Evolutionary conservation across 2,329 filamentous ascomycete genomes (phyloP).

Genomic region (Botrytis pseudocinerea): DNA sequence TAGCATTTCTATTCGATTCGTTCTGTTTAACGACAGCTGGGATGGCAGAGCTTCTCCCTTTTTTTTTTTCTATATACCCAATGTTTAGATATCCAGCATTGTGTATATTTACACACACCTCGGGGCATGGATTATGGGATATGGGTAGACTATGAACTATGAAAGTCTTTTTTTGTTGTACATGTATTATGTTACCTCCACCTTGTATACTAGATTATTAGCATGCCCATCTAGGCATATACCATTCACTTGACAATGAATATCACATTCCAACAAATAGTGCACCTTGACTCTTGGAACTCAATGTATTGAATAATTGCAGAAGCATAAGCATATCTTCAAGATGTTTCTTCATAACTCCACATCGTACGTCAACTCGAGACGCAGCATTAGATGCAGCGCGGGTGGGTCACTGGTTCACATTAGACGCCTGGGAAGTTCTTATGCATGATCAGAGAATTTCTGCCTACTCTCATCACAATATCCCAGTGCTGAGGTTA

Average conservation of each 20-base stretch:
- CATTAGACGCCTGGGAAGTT: background rate
- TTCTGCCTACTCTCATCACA: background rate
- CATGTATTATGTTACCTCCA: background rate
- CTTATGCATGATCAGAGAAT: background rate
- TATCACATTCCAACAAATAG: background rate
- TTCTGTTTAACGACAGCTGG: background rate
- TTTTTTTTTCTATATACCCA: background rate
- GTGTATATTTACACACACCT: background rate
- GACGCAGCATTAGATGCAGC: background rate
- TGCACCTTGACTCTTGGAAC: background rate
- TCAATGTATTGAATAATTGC: background rate
- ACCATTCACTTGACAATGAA: background rate
- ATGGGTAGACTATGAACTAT: background rate
- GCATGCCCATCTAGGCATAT: background rate
- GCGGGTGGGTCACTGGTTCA: background rate
- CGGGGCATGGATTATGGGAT: background rate
- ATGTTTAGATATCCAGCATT: background rate
- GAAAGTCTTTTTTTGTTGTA: background rate
- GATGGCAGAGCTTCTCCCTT: background rate
- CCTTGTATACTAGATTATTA: conserved; percentile 5
- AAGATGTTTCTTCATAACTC: background rate
- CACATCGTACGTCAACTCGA: background rate
- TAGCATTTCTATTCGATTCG: background rate
- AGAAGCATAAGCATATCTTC: background rate
- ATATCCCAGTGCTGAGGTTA: background rate